Evolutionary conservation across 768 basidiomycete genomes (phyloP), one percentile per base, ranked within the genome.

Genomic region (Cystofilobasidium bisporidii): DNA sequence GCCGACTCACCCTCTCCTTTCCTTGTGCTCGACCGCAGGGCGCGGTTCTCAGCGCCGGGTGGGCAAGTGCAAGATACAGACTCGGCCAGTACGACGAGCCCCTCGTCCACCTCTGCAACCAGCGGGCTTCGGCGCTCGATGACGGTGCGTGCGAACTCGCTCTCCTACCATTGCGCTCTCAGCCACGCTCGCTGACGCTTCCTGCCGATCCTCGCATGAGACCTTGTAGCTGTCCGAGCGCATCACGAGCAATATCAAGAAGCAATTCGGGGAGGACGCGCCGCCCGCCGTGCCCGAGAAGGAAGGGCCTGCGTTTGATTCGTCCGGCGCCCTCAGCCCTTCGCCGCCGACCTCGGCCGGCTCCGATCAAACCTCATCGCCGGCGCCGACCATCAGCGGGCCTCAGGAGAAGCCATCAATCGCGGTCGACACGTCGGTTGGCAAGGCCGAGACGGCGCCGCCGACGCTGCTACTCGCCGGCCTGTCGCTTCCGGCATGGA

Each of bases 401-500:
- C 43, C 43, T 15, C 43, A 15, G 20, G 43, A 43, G 50, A 60
- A 69, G 40, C 67, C 62, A 11, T 22, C 32, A 15, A 40, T 43
- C 61, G 50, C 41, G 1, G 47, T 67, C 53, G 38, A 67, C 47
- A 38, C 67, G 1, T 32, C 57, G 18, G 12, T 43, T 5, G 36
- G 60, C 28, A 28, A 20, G 22, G 30, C n/a, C 11, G 28, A 26
- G 9, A 33, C 63, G 22, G 32, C 30, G 17, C 26, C 62, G 24
- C 57, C 58, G 3, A 20, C 62, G 12, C 30, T 69, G 20, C 41
- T 64, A 28, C 63, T 69, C 36, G 68, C 68, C 24, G 68, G 68
- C 9, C 63, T 69, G 22, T 17, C 56, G 9, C 43, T 69, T 8
- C 24, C 57, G 15, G 45, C 57, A 28, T 63, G 48, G 33, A 32